Percentiles rank a stretch among this genome's conserved stretches.
phyloP scores from a whole-genome alignment of 2,329 filamentous ascomycete genomes.

The Aspergillus ustus region DNA sequence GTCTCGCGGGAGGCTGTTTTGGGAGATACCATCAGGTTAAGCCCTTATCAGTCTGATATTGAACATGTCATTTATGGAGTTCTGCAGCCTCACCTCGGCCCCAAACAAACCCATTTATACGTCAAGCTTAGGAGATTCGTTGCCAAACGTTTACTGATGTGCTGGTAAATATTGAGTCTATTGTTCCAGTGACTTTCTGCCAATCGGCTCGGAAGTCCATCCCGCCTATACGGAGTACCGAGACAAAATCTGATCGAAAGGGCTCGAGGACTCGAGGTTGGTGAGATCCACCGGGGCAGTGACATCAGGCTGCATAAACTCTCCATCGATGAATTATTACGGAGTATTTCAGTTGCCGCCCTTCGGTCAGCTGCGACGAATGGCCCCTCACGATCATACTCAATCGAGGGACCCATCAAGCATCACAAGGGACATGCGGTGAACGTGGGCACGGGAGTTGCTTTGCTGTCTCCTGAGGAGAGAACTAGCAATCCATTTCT shows the following conservation, averaged over 20 bases:
- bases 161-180: background rate
- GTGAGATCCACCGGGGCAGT: conserved; percentile 15
- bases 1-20: background rate
- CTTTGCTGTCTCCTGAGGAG: background rate
- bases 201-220: background rate
- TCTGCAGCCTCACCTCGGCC: background rate
- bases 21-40: background rate
- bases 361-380: conserved; percentile 4
- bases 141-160: background rate
- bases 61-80: background rate
- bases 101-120: background rate
- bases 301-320: conserved; percentile 28
- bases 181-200: background rate
- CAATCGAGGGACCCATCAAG: background rate
- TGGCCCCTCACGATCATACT: background rate
- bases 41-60: background rate
- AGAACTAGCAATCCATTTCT: background rate
- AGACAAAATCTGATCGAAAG: conserved; percentile 4
- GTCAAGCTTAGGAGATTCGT: background rate
- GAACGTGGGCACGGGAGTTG: background rate
- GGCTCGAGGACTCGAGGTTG: background rate
- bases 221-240: conserved; percentile 3
- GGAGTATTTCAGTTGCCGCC: conserved; percentile 9
- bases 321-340: conserved; percentile 2
- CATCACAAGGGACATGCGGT: background rate